These are phyloP conservation scores for Lumnitzera littorea DNA, from an alignment of 345 rosid genomes.

Conservation along the genomic window DNA sequence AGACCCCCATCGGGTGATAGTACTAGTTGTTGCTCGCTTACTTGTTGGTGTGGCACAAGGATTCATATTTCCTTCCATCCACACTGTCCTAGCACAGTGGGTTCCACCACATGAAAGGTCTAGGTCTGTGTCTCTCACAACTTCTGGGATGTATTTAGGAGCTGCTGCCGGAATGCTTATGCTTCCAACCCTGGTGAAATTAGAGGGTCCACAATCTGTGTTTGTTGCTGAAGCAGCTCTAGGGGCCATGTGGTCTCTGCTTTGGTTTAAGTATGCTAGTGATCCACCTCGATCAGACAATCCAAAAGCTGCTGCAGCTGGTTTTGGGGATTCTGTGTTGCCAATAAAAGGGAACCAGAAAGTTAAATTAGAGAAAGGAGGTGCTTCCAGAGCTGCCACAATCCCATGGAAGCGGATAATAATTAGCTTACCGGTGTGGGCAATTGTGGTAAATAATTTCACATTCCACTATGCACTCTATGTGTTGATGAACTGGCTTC, in stretches of 20 bases:
- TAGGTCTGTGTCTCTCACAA: conserved; percentile 90
- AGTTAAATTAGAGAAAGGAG: conserved; percentile 48
- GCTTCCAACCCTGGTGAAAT: conserved; percentile 84
- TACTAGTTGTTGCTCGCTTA: conserved; percentile 71
- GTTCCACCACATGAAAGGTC: conserved; percentile 99
- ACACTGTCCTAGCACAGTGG: conserved; percentile 97
- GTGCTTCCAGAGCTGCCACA: conserved; percentile 29
- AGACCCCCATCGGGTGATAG: conserved; percentile 60
- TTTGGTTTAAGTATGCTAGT: conserved; percentile 73
- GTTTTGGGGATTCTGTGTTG: conserved; percentile 69
- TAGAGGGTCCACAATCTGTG: conserved; percentile 80
- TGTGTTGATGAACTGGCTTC: conserved; percentile 97
- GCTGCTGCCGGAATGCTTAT: conserved; percentile 95
- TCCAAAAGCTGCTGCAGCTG: conserved; percentile 86
- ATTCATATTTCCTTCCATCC: conserved; percentile 93
- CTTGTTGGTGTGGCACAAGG: conserved; percentile 99
- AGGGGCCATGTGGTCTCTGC: conserved; percentile 80
- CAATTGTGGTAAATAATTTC: conserved; percentile 87
- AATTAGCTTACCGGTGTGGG: conserved; percentile 75
- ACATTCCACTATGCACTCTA: conserved; percentile 95
- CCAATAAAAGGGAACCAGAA: conserved; percentile 61
- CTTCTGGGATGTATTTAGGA: conserved; percentile 95
- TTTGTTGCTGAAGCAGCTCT: conserved; percentile 83
- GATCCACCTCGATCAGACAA: conserved; percentile 91
- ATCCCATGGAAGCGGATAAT: conserved; percentile 89